These are phyloP conservation scores for Pythium rhizo-oryzae DNA, from an alignment of 352 stramenopile species.

Conservation along the genomic window DNA sequence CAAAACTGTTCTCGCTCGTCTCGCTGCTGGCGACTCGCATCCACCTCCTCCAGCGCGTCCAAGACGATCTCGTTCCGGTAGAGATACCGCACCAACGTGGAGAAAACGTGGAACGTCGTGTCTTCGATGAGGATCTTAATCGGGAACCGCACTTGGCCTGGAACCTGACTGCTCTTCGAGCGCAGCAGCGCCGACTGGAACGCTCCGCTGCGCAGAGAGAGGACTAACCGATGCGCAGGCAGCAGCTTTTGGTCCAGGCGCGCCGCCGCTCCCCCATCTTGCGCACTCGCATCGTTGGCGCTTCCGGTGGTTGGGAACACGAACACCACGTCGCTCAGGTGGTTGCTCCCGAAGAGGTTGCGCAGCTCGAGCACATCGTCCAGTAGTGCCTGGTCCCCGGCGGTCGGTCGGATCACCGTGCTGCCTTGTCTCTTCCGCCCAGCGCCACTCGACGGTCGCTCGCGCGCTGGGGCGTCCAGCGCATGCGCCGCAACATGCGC, in stretches of 20 bases:
- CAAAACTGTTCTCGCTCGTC: constrained; percentile 56
- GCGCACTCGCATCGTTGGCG: neutral
- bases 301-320: constrained; percentile 45
- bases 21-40: constrained; percentile 16
- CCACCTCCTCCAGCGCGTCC: constrained; percentile 1
- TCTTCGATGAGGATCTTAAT: constrained; percentile 85
- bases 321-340: constrained; percentile 83
- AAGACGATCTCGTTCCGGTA: constrained; percentile 74
- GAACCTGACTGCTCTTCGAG: constrained; percentile 70
- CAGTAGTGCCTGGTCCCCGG: constrained; percentile 34
- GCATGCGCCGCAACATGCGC: neutral
- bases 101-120: constrained; percentile 76
- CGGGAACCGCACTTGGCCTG: constrained; percentile 71
- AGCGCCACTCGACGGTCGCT: neutral
- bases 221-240: constrained; percentile 73
- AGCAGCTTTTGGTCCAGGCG: constrained; percentile 48
- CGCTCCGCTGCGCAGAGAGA: constrained; percentile 73
- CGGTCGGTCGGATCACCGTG: constrained; percentile 1
- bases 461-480: neutral
- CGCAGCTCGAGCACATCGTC: constrained; percentile 60
- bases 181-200: constrained; percentile 66
- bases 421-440: neutral
- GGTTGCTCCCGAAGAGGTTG: constrained; percentile 64
- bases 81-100: constrained; percentile 65
- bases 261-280: neutral